Evolutionary conservation across 2,329 filamentous ascomycete species (phyloP).

Genomic region (Colletotrichum zoysiae): DNA sequence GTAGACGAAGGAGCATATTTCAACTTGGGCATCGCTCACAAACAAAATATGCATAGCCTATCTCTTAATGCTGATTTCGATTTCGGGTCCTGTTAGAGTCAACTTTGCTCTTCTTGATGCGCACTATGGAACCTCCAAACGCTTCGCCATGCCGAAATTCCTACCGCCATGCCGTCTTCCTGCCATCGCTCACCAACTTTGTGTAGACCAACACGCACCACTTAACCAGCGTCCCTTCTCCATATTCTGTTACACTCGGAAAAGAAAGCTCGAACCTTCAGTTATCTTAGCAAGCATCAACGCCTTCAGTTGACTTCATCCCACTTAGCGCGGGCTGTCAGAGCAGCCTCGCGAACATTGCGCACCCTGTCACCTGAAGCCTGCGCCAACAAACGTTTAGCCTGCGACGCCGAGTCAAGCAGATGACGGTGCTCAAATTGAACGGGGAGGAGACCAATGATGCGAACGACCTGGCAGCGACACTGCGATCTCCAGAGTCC

Average conservation of each 20-base stretch:
- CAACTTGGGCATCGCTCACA: background rate
- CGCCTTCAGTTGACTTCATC: conserved; percentile 48
- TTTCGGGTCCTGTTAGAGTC: background rate
- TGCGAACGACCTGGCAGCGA: conserved; percentile 61
- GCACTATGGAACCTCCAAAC: conserved; percentile 17
- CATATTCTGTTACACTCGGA: background rate
- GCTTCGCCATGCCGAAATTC: conserved; percentile 26
- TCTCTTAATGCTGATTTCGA: background rate
- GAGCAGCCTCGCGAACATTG: conserved; percentile 64
- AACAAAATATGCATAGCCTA: background rate
- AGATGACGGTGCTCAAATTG: conserved; percentile 63
- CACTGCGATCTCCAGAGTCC: conserved; percentile 47
- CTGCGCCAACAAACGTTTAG: conserved; percentile 61
- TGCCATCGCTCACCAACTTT: background rate
- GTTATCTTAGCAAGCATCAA: background rate
- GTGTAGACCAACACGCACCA: background rate
- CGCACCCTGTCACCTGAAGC: conserved; percentile 68
- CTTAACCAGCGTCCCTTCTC: background rate
- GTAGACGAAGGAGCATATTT: background rate
- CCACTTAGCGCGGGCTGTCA: conserved; percentile 64
- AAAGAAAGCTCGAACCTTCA: background rate
- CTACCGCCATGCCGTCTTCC: conserved; percentile 9
- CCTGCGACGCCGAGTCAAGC: conserved; percentile 57
- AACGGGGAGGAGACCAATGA: conserved; percentile 61
- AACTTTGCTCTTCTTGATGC: conserved; percentile 4